phyloP scores from a whole-genome alignment of 768 basidiomycete genomes.

The Leccinum boreale region DNA sequence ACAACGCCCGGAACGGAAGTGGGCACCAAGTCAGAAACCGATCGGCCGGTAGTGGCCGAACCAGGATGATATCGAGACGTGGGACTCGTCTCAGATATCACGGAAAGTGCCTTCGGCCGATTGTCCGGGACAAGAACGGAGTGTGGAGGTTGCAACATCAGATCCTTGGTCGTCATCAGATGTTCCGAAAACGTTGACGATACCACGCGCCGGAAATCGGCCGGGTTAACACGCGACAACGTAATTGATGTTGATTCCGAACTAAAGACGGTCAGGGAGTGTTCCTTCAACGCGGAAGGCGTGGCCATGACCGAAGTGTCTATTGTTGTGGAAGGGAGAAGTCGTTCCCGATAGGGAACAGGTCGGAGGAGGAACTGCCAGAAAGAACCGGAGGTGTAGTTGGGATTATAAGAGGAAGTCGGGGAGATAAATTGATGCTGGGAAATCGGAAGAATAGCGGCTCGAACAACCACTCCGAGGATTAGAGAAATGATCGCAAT shows the following conservation, averaged over 20 bases:
- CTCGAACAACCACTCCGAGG: conserved; percentile 46
- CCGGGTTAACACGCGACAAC: conserved; percentile 25
- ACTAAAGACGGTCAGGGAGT: conserved; percentile 50
- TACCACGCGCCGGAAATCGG: conserved; percentile 17
- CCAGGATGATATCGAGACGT: conserved; percentile 7
- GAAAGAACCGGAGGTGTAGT: conserved; percentile 29
- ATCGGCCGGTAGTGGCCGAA: conserved; percentile 13
- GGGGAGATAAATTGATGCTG: conserved; percentile 20
- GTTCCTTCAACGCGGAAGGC: conserved; percentile 44
- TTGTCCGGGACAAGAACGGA: conserved; percentile 23
- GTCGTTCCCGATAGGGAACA: conserved; percentile 38
- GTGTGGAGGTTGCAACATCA: conserved; percentile 34
- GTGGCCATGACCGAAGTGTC: conserved; percentile 30
- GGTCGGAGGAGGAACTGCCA: conserved; percentile 45
- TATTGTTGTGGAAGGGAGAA: conserved; percentile 24
- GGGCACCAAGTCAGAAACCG: conserved; percentile 28
- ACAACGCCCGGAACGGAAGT: conserved; percentile 48
- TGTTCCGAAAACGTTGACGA: conserved; percentile 27
- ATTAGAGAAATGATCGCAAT: conserved; percentile 68
- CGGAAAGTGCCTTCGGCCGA: conserved; percentile 29
- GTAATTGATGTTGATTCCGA: conserved; percentile 39
- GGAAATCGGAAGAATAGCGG: conserved; percentile 19
- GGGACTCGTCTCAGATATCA: conserved; percentile 20
- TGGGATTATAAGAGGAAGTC: conserved; percentile 12
- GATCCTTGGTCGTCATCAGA: conserved; percentile 31